These are phyloP conservation scores for Carex myosuroides DNA, from an alignment of 176 grass and related monocot species.

Conservation along the genomic window DNA sequence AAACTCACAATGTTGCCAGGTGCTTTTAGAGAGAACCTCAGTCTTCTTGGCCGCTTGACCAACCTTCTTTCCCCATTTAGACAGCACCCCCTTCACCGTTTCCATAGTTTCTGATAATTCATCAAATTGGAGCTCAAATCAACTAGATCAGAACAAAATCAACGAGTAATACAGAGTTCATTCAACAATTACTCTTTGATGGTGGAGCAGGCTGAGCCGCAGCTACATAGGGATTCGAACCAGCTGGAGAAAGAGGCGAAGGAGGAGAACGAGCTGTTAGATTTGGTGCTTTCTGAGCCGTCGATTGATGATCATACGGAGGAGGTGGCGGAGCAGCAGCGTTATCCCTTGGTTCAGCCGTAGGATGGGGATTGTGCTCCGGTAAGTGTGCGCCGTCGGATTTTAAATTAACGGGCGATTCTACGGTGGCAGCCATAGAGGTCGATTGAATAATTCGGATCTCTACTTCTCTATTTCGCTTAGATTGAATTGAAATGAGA, in stretches of 20 bases:
- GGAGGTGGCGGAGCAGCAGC: conserved; percentile 1
- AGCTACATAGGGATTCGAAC: conserved; percentile 46
- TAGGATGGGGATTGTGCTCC: background rate
- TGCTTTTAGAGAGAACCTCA: conserved; percentile 86
- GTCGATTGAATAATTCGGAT: background rate
- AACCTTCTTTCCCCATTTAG: conserved; percentile 66
- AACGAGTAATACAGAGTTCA: background rate
- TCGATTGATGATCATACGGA: background rate
- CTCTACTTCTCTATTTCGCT: background rate
- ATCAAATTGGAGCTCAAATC: background rate
- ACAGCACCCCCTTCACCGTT: conserved; percentile 68
- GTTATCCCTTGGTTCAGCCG: background rate
- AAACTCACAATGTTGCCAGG: conserved; percentile 84
- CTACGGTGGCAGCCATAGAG: background rate
- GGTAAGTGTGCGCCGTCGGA: background rate
- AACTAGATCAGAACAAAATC: background rate
- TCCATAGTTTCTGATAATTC: conserved; percentile 47
- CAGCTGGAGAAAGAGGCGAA: conserved; percentile 26
- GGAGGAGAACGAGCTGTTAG: background rate
- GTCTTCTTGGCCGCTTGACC: conserved; percentile 68
- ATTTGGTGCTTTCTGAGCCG: background rate
- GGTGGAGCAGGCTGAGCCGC: conserved; percentile 34
- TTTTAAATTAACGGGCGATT: background rate
- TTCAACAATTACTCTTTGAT: conserved; percentile 31
- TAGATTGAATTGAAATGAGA: background rate